Conservation (phyloP, 164 flowering plant species). For the Dillenia turbinata region DNA sequence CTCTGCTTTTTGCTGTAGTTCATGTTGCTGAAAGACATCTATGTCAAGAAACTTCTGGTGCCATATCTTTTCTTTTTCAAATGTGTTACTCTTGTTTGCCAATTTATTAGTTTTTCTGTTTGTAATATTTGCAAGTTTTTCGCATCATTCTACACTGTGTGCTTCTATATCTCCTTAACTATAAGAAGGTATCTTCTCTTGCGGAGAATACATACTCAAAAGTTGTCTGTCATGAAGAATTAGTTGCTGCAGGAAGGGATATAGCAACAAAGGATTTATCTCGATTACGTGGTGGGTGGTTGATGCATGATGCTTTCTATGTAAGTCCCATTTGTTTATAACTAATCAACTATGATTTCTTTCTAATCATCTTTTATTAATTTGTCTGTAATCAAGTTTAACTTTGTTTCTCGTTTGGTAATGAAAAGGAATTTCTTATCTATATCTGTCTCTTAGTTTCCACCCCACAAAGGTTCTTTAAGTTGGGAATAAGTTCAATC, state of each 20-base stretch:
- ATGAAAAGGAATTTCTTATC: too few species aligned
- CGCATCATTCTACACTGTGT: not conserved
- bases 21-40: slow-evolving; percentile 77
- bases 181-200: slow-evolving; percentile 62
- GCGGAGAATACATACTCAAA: slow-evolving; percentile 77
- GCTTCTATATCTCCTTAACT: slow-evolving; percentile 33
- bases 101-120: not conserved
- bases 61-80: slow-evolving; percentile 63
- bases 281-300: slow-evolving; percentile 95
- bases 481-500: too few species aligned
- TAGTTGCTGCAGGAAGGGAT: slow-evolving; percentile 84
- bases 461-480: too few species aligned
- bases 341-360: too few species aligned
- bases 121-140: not conserved
- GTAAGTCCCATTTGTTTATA: slow-evolving; percentile 40
- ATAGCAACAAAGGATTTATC: slow-evolving; percentile 86
- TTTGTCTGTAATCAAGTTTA: too few species aligned
- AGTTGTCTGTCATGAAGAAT: slow-evolving; percentile 79
- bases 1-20: slow-evolving; percentile 70
- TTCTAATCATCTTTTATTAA: too few species aligned
- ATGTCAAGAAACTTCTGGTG: slow-evolving; percentile 82
- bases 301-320: slow-evolving; percentile 90
- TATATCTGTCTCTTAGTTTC: too few species aligned
- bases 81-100: not conserved
- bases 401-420: too few species aligned